Base-by-base conservation (phyloP, 106 monocot genomes). In the Narthecium ossifragum region DNA sequence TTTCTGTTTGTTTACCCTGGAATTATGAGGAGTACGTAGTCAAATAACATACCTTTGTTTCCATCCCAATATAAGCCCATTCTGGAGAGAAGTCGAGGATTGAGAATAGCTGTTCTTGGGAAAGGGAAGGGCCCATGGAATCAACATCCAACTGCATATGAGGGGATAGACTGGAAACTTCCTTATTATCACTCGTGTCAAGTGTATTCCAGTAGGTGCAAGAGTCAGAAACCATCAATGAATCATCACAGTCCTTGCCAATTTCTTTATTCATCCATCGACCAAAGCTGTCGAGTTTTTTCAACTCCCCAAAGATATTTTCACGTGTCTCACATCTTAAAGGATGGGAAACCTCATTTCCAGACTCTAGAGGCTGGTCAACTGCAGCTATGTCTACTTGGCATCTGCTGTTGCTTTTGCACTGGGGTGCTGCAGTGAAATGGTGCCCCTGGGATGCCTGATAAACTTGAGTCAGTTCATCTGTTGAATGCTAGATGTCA, bases 1-100 rank as follows among this genome's bases (percentile, higher is more conserved):
- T n/a, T n/a, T n/a, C n/a, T n/a, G n/a, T n/a, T n/a, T n/a, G n/a
- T n/a, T n/a, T n/a, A n/a, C n/a, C n/a, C n/a, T n/a, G n/a, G n/a
- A n/a, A n/a, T n/a, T n/a, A n/a, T n/a, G n/a, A n/a, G n/a, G n/a
- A n/a, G n/a, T n/a, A n/a, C n/a, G n/a, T n/a, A n/a, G n/a, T n/a
- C n/a, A n/a, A n/a, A n/a, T 15, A 37, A 34, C 51, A 48, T 65
- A 78, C 86, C 79, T 84, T 84, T 37, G 80, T 74, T 68, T 73
- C 88, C 45, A 38, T n/a, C 17, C 38, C 68, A 39, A 68, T 66
- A 43, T 61, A 88, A 68, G 74, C 77, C 88, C 88, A 83, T 55
- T 74, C 77, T 17, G 88, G 88, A n/a, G 84, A 80, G 62, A 77
- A 84, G 56, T 88, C 88, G 34, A 64, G 31, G 61, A 88, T 80